A percentile compares a stretch with the other conserved stretches of the same genome.
Evolutionary conservation across 495 filamentous ascomycete species (phyloP).

Genomic region (Neurospora sp.): DNA sequence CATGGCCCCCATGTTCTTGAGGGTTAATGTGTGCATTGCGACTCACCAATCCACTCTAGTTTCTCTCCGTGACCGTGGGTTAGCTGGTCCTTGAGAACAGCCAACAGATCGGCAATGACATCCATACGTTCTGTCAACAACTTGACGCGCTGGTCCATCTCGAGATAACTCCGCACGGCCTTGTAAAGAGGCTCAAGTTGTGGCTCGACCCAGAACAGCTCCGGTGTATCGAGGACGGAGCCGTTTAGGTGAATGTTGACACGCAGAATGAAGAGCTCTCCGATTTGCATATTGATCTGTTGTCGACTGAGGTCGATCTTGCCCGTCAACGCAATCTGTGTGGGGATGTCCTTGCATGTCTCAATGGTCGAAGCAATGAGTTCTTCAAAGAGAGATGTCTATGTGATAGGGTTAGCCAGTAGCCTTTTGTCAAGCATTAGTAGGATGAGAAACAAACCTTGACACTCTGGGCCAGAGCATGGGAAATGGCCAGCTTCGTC

Average conservation of each 20-base stretch:
- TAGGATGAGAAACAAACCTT: conserved; percentile 43
- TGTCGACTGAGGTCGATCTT: conserved; percentile 73
- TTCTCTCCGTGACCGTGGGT: conserved; percentile 94
- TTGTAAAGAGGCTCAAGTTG: conserved; percentile 92
- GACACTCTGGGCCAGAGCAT: conserved; percentile 88
- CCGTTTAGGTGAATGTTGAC: conserved; percentile 98
- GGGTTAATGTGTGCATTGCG: neutral
- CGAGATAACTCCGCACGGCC: conserved; percentile 86
- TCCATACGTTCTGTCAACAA: conserved; percentile 81
- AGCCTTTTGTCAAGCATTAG: neutral
- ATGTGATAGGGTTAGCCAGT: conserved; percentile 6
- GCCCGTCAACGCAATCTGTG: conserved; percentile 81
- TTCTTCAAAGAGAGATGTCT: conserved; percentile 97
- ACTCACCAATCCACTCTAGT: conserved; percentile 87
- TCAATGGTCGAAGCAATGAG: conserved; percentile 88
- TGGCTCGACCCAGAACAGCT: conserved; percentile 97
- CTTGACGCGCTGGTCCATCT: conserved; percentile 94
- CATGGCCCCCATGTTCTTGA: neutral
- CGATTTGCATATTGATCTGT: conserved; percentile 97
- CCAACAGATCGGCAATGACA: conserved; percentile 88
- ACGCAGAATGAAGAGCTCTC: conserved; percentile 90
- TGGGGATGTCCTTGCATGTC: conserved; percentile 78
- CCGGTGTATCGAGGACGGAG: conserved; percentile 90
- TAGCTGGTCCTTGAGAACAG: conserved; percentile 92
- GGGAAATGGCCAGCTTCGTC: conserved; percentile 93